Evolutionary conservation across 768 basidiomycete genomes (phyloP).

Genomic region (Rhizopogon sp.): DNA sequence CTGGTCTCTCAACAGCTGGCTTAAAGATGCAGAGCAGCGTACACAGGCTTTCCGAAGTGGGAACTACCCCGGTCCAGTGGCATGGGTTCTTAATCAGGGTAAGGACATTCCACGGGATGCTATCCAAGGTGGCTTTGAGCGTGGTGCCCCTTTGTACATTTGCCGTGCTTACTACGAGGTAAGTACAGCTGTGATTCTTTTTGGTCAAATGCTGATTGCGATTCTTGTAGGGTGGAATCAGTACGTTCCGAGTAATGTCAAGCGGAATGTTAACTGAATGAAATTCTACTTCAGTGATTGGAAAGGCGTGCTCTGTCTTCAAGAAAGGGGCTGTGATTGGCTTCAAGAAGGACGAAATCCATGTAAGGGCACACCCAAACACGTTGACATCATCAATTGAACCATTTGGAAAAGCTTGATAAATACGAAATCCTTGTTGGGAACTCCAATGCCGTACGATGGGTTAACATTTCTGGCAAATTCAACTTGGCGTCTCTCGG

Average conservation of each 20-base stretch:
- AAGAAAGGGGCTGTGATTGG: slow-evolving; percentile 63
- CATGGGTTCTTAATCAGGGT: slow-evolving; percentile 61
- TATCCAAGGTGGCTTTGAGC: slow-evolving; percentile 51
- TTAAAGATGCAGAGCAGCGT: slow-evolving; percentile 49
- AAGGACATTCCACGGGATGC: slow-evolving; percentile 55
- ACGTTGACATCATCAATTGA: neutral
- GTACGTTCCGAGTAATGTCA: slow-evolving; percentile 28
- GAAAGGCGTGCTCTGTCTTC: slow-evolving; percentile 57
- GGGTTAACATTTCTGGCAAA: slow-evolving; percentile 47
- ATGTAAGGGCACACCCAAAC: slow-evolving; percentile 34
- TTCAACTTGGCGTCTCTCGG: slow-evolving; percentile 38
- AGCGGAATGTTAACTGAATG: neutral
- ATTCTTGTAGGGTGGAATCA: slow-evolving; percentile 41
- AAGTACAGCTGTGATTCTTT: slow-evolving; percentile 10
- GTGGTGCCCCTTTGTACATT: slow-evolving; percentile 49
- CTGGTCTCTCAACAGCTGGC: slow-evolving; percentile 53
- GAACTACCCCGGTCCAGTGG: slow-evolving; percentile 42
- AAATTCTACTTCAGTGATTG: slow-evolving; percentile 42
- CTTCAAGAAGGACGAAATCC: slow-evolving; percentile 51
- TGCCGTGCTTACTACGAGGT: slow-evolving; percentile 58
- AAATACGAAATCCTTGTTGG: slow-evolving; percentile 71
- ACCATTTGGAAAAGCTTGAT: slow-evolving; percentile 38
- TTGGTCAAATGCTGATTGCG: slow-evolving; percentile 2
- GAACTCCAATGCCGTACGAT: slow-evolving; percentile 47
- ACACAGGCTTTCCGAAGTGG: slow-evolving; percentile 42